Evolutionary conservation across 441 rosid species (phyloP).

Genomic region (Adansonia gregorii): DNA sequence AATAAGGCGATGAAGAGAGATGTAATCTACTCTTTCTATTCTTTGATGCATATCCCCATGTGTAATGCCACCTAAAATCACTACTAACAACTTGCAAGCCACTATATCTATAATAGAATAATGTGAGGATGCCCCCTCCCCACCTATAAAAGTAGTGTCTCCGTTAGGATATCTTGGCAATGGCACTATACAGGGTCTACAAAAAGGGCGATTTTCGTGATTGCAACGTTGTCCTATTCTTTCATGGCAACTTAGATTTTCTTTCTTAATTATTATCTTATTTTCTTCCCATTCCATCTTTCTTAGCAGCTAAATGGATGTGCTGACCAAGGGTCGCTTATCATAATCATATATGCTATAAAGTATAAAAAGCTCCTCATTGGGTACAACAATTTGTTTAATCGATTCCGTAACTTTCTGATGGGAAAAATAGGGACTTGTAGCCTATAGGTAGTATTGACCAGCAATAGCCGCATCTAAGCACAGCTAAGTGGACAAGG

Average conservation of each 20-base stretch:
- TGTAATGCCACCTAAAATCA: constrained; percentile 32
- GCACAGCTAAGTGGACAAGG: constrained; percentile 70
- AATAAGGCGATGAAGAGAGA: constrained; percentile 20
- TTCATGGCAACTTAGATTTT: constrained; percentile 26
- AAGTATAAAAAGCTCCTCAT: constrained; percentile 6
- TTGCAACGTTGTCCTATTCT: constrained; percentile 30
- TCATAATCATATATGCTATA: constrained; percentile 14
- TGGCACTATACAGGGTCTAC: constrained; percentile 15
- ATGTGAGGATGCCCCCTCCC: constrained; percentile 13
- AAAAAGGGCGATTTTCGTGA: constrained; percentile 24
- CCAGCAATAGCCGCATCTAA: constrained; percentile 55
- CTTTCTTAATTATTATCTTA: constrained; percentile 31
- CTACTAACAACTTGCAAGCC: constrained; percentile 25
- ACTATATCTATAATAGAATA: constrained; percentile 13
- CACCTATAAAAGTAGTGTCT: not conserved
- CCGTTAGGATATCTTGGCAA: constrained; percentile 17
- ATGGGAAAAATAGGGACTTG: constrained; percentile 34
- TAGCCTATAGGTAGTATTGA: constrained; percentile 48
- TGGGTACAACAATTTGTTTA: constrained; percentile 22
- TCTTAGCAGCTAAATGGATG: constrained; percentile 24
- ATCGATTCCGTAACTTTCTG: constrained; percentile 29
- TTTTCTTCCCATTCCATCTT: constrained; percentile 28
- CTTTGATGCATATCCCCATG: constrained; percentile 29
- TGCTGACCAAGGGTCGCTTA: constrained; percentile 24
- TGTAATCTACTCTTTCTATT: constrained; percentile 9